Percentiles rank a stretch among this genome's conserved stretches.
These are phyloP conservation scores for Xylaria acuta DNA, from an alignment of 495 filamentous ascomycete species.

Conservation along the genomic window DNA sequence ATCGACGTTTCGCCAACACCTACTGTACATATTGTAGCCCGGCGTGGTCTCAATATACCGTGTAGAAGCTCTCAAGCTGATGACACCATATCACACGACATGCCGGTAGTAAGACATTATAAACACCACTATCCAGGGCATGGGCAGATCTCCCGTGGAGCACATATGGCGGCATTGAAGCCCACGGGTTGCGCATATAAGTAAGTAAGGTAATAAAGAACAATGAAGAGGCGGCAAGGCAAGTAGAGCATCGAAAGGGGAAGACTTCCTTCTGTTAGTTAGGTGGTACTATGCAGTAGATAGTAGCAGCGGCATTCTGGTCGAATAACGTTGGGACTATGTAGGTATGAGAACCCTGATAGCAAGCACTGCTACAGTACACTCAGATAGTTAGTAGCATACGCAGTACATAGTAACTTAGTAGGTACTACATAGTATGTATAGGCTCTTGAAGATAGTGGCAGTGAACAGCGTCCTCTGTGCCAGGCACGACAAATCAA, in stretches of 20 bases:
- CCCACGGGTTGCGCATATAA: background rate
- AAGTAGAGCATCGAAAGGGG: background rate
- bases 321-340: background rate
- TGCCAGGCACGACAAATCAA: background rate
- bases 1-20: background rate
- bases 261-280: background rate
- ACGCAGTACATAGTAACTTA: too few species aligned
- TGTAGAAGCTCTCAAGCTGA: background rate
- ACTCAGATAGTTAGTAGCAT: background rate
- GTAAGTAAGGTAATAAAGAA: background rate
- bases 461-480: background rate
- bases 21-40: background rate
- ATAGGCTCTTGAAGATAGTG: too few species aligned
- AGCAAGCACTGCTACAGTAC: background rate
- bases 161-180: conserved; percentile 18
- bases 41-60: background rate
- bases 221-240: background rate
- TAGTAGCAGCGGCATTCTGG: background rate
- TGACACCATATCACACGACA: conserved; percentile 27
- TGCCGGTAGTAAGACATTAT: conserved; percentile 10
- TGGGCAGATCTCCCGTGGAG: conserved; percentile 8
- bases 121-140: background rate
- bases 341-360: conserved; percentile 14
- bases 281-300: conserved; percentile 1
- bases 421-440: too few species aligned